Base-by-base conservation (phyloP, 345 rosid species). In the Dipteronia sinensis region DNA sequence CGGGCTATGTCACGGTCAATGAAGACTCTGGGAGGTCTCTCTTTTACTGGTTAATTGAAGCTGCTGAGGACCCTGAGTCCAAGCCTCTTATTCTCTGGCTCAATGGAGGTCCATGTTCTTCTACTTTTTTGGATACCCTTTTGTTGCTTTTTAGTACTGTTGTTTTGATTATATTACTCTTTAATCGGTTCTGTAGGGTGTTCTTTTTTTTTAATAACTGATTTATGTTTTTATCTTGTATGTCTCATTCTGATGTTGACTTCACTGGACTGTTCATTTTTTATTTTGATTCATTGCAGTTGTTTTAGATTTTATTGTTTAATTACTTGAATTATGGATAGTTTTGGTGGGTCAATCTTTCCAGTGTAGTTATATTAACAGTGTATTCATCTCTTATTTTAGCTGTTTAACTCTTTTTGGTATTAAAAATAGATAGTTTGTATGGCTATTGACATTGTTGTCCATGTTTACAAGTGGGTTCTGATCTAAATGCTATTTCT, bases 11-110 rank as follows among this genome's bases (percentile, higher is more conserved):
- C 47, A 86, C 91, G 16, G 94, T 93, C 76, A 90, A 91, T 75
- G 80, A 92, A 72, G 78, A 81, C 69, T 78, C 82, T 12, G 98
- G 94, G 65, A 89, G 89, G 86, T 90, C 97, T 68, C 86, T 95
- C 42, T 95, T 95, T 64, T 95, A 93, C 65, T 95, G 98, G 99
- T 77, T 95, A 73, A 63, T 90, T 67, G 97, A 95, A 77, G 97
- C 97, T 58, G 84, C 42, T 12, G 91, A 89, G 72, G 94, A 93
- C 67, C 90, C 98, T 71, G 83, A 81, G 69, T 92, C 97, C 70
- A 93, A 91, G 86, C 98, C 97, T 80, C 88, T 94, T 72, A 78
- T 94, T 74, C 97, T 94, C 76, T 93, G 98, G 97, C 94, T 94
- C 80, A 93, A 86, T 78, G 95, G 96, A 90, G 96, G 95, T 92